Evolutionary conservation across 371 early-diverging fungal species (phyloP).

Genomic region (Haplosporangium sp.): DNA sequence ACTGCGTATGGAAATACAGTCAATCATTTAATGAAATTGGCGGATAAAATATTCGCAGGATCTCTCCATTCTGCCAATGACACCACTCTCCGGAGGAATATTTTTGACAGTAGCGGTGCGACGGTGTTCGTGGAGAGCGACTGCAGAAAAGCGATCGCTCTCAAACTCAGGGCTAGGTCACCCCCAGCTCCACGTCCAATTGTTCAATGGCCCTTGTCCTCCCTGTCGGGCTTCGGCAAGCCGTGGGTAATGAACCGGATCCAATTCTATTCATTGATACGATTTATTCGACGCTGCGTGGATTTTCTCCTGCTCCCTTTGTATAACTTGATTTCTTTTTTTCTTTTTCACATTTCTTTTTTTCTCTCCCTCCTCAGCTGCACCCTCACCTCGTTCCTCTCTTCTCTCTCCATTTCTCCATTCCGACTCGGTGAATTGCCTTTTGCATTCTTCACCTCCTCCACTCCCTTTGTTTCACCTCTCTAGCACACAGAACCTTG

Average conservation of each 20-base stretch:
- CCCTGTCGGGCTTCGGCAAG: too few species aligned
- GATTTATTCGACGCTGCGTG: too few species aligned
- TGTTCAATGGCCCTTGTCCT: too few species aligned
- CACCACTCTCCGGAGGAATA: conserved; percentile 15
- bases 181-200: too few species aligned
- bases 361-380: background rate
- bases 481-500: background rate
- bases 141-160: background rate
- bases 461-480: background rate
- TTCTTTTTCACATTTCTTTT: background rate
- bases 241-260: too few species aligned
- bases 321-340: background rate
- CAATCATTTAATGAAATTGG: too few species aligned
- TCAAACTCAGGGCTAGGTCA: background rate
- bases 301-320: background rate
- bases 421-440: background rate
- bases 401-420: background rate
- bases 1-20: background rate
- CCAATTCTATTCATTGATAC: too few species aligned
- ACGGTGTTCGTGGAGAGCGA: background rate
- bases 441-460: background rate
- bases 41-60: background rate
- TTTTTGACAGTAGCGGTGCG: too few species aligned
- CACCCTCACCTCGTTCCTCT: conserved; percentile 2
- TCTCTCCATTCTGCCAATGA: conserved; percentile 12